A percentile compares a stretch with the other conserved stretches of the same genome.
These are phyloP conservation scores for Cyanodermella asteris DNA, from an alignment of 2,329 filamentous ascomycete genomes.

Conservation along the genomic window DNA sequence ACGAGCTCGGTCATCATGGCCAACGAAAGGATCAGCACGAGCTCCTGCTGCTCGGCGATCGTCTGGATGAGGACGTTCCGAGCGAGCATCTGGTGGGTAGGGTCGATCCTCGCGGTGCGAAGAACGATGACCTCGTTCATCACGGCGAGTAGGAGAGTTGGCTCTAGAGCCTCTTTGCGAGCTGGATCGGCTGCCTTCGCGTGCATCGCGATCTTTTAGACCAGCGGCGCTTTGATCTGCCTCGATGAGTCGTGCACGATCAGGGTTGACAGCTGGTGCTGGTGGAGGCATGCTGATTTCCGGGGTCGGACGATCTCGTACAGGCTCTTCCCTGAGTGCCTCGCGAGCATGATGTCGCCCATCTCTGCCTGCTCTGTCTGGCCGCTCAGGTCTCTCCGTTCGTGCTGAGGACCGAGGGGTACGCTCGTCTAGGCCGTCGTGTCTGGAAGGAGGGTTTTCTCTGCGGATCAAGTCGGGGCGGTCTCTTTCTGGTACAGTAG, in stretches of 20 bases:
- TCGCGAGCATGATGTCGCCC: constrained; percentile 19
- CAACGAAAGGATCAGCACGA: constrained; percentile 8
- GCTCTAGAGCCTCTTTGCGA: constrained; percentile 5
- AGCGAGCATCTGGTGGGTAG: constrained; percentile 6
- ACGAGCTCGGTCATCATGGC: constrained; percentile 23
- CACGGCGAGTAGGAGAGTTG: constrained; percentile 8
- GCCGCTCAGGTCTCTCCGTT: too few species aligned
- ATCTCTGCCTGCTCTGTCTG: constrained; percentile 14
- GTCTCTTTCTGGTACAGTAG: constrained; percentile 12
- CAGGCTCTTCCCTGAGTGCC: constrained; percentile 17
- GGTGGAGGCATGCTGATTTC: constrained; percentile 11
- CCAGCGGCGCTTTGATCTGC: constrained; percentile 7
- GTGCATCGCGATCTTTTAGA: constrained; percentile 3
- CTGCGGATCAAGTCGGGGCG: constrained; percentile 1
- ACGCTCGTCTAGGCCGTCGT: not conserved
- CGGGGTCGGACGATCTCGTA: constrained; percentile 13
- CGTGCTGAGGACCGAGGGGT: constrained; percentile 4
- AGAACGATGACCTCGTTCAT: constrained; percentile 7
- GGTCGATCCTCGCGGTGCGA: constrained; percentile 8
- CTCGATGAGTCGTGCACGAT: constrained; percentile 12
- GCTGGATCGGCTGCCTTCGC: constrained; percentile 1
- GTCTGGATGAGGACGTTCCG: constrained; percentile 17
- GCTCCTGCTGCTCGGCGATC: constrained; percentile 15
- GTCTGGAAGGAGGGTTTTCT: not conserved
- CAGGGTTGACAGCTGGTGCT: constrained; percentile 7